A percentile compares a stretch with the other conserved stretches of the same genome.
These are phyloP conservation scores for Coniochaeta pulveracea DNA, from an alignment of 2,329 filamentous ascomycete species.

Conservation along the genomic window DNA sequence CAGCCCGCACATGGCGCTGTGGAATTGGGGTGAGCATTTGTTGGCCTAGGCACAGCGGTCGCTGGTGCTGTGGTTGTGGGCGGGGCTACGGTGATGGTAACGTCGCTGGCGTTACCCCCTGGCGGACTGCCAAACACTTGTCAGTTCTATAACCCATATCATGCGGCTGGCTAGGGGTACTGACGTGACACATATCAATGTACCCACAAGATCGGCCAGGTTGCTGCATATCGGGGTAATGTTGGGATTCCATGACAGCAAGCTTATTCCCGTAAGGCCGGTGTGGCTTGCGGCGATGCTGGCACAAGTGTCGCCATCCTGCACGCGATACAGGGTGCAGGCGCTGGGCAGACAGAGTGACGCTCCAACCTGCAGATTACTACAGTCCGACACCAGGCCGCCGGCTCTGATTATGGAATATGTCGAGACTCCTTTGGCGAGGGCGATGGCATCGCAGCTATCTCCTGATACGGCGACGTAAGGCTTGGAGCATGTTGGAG, in stretches of 20 bases:
- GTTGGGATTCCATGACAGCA: slow-evolving; percentile 5
- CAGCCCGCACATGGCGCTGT: too few relatives aligned
- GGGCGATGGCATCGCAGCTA: too few relatives aligned
- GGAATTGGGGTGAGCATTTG: slow-evolving; percentile 1
- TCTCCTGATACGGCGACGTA: too few relatives aligned
- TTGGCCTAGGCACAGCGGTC: not conserved
- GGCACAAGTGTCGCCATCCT: slow-evolving; percentile 4
- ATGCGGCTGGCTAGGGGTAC: too few relatives aligned
- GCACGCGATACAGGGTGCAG: not conserved
- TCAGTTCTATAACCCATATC: not conserved
- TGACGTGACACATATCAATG: slow-evolving; percentile 1
- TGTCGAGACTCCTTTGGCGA: not conserved
- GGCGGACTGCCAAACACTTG: not conserved
- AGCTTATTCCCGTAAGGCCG: not conserved
- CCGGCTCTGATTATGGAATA: not conserved
- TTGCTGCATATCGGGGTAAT: slow-evolving; percentile 5
- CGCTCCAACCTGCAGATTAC: too few relatives aligned
- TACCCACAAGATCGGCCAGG: not conserved
- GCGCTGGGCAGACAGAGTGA: too few relatives aligned
- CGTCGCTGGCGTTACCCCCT: not conserved
- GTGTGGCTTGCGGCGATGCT: not conserved
- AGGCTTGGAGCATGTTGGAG: too few relatives aligned
- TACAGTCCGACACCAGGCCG: not conserved
- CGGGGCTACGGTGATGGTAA: not conserved
- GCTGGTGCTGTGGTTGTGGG: not conserved